Evolutionary conservation across 2,329 filamentous ascomycete genomes (phyloP), one percentile per base, ranked within the genome.

Genomic region (Chrysosphaeria jannelii): DNA sequence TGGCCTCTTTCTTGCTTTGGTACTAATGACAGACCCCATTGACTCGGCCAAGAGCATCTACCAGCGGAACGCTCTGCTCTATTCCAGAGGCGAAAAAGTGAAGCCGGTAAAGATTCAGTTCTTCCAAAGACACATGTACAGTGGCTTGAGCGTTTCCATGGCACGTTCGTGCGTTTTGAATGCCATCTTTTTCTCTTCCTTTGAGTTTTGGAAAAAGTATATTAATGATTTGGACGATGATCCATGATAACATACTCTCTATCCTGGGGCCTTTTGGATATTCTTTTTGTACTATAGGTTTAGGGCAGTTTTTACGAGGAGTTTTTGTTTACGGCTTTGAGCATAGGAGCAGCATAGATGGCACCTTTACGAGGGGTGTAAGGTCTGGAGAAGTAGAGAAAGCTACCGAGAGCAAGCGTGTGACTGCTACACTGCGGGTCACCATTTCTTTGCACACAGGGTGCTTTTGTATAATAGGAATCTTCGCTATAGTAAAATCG

Each of bases 111-210:
- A 67, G 41, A 76, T 85, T 28, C 54, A 69, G 28, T 79, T 76
- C 43, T 71, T 76, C 44, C 62, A 69, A 36, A 53, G 53, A 25
- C 59, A 67, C 30, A 78, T 78, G 62, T 88, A 85, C 44, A 64
- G 72, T 34, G 75, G 74, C 14, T 53, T 88, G 3, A 71, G 66
- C 12, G 74, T 85, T 13, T 79, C 71, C 18, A 79, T 85, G 64
- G 57, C 62, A 32, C 64, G 75, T 26, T 79, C 72, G 8, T 78
- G 70, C 35, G 53, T 75, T 24, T 65, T 85, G 34, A 88, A 88
- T 40, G 72, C 74, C 33, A 71, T 88, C 35, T 88, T 88, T 53
- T 88, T 88, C 47, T 78, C 71, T 20, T 69, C 66, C 19, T 88
- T 85, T 39, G 75, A 88, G 45, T 66, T 75, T 35, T 57, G 74